These are phyloP conservation scores for Erythrophleum ivorense DNA, from an alignment of 331 rosid genomes.

Conservation along the genomic window DNA sequence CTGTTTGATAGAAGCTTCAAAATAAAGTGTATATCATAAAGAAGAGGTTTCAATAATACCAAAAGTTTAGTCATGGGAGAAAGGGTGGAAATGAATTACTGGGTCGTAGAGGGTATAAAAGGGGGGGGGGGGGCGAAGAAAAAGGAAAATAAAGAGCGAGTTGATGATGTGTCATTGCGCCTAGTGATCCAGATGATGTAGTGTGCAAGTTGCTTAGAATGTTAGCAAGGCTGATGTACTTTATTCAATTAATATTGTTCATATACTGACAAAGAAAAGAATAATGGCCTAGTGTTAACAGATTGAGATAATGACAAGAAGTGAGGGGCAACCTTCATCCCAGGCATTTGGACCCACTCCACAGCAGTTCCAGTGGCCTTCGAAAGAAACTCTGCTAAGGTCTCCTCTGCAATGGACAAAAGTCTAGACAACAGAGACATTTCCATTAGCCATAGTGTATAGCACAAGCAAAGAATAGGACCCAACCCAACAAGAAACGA, in stretches of 20 bases:
- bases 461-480: slow-evolving; percentile 25
- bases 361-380: slow-evolving; percentile 99
- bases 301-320: slow-evolving; percentile 19
- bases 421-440: slow-evolving; percentile 64
- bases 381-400: slow-evolving; percentile 99
- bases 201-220: slow-evolving; percentile 47
- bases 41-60: not conserved
- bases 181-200: not conserved
- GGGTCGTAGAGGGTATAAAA: not conserved
- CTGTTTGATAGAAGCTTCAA: not conserved
- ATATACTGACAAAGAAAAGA: slow-evolving; percentile 30
- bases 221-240: slow-evolving; percentile 40
- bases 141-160: not conserved
- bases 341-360: slow-evolving; percentile 99
- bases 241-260: slow-evolving; percentile 15
- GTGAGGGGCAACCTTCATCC: slow-evolving; percentile 84
- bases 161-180: not conserved
- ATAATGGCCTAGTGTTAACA: not conserved
- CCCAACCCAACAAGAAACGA: slow-evolving; percentile 17
- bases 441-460: slow-evolving; percentile 37
- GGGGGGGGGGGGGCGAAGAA: not conserved
- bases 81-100: not conserved
- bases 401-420: slow-evolving; percentile 99
- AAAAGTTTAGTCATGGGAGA: not conserved
- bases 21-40: not conserved